Conservation (phyloP, 305 asterid genomes). For the Coffea humblotiana region DNA sequence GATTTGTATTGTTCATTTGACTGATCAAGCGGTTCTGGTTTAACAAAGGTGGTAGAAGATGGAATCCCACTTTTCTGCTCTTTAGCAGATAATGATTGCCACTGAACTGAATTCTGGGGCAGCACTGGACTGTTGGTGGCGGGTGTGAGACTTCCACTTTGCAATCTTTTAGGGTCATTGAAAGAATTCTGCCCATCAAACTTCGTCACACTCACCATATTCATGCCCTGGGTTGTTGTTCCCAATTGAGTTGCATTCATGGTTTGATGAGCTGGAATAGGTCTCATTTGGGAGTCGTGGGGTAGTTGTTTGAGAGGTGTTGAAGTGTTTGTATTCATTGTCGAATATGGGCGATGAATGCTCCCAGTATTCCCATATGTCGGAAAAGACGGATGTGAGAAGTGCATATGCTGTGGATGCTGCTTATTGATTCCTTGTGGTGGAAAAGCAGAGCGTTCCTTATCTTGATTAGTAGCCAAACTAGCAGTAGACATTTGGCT, state of each 20-base stretch:
- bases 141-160: slow-evolving; percentile 40
- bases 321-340: slow-evolving; percentile 44
- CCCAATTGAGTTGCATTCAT: slow-evolving; percentile 49
- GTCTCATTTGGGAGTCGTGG: slow-evolving; percentile 73
- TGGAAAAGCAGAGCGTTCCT: slow-evolving; percentile 64
- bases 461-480: slow-evolving; percentile 54
- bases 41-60: slow-evolving; percentile 51
- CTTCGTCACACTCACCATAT: slow-evolving; percentile 49
- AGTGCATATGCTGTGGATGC: slow-evolving; percentile 57
- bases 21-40: slow-evolving; percentile 71
- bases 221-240: slow-evolving; percentile 45
- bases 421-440: slow-evolving; percentile 71
- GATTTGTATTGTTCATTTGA: slow-evolving; percentile 54
- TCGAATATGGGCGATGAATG: slow-evolving; percentile 56
- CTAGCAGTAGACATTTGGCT: slow-evolving; percentile 46
- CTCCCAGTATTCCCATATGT: slow-evolving; percentile 55
- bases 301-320: slow-evolving; percentile 53
- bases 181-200: slow-evolving; percentile 61
- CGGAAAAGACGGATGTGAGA: slow-evolving; percentile 60
- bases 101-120: slow-evolving; percentile 49
- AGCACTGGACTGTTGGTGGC: slow-evolving; percentile 41
- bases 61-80: slow-evolving; percentile 46
- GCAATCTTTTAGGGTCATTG: slow-evolving; percentile 55
- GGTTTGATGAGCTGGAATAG: slow-evolving; percentile 56
- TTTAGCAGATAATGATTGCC: slow-evolving; percentile 44